phyloP scores from a whole-genome alignment of 176 grass and related monocot species.

The Elymus sibiricus region DNA sequence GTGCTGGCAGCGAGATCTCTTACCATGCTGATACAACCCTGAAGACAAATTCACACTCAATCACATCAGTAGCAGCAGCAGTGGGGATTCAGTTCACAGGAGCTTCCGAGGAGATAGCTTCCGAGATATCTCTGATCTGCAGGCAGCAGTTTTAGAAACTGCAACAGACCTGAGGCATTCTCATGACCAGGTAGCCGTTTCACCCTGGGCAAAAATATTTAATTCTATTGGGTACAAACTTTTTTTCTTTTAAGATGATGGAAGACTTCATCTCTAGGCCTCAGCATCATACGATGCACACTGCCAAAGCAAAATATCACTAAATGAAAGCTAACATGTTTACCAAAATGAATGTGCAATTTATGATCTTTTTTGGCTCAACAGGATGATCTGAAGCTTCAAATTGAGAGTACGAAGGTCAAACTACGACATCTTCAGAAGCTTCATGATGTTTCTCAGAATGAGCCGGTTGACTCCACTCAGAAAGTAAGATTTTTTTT shows the following conservation, averaged over 20 bases:
- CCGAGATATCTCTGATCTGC: slow-evolving; percentile 2
- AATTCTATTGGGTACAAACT: too few species aligned
- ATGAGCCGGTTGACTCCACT: slow-evolving; percentile 29
- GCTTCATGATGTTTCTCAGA: slow-evolving; percentile 32
- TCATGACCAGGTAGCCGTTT: slow-evolving; percentile 23
- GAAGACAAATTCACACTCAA: slow-evolving; percentile 23
- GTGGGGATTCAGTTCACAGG: slow-evolving; percentile 40
- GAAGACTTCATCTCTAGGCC: background rate
- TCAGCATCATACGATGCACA: background rate
- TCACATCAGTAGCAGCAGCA: slow-evolving; percentile 43
- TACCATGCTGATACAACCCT: slow-evolving; percentile 11
- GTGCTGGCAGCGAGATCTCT: slow-evolving; percentile 18
- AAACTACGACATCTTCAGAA: slow-evolving; percentile 44
- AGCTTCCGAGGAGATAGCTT: slow-evolving; percentile 41
- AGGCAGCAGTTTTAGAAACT: slow-evolving; percentile 21
- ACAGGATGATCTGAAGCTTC: slow-evolving; percentile 52
- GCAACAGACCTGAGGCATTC: slow-evolving; percentile 9
- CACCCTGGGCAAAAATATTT: too few species aligned
- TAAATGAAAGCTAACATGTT: background rate
- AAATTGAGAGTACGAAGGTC: slow-evolving; percentile 46
- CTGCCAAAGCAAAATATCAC: background rate
- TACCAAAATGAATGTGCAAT: background rate
- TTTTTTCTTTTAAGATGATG: too few species aligned
- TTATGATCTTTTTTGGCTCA: slow-evolving; percentile 9
- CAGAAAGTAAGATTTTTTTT: slow-evolving; percentile 38